Base-by-base conservation (phyloP, 208 protist species). In the Trypanosoma conorhini region DNA sequence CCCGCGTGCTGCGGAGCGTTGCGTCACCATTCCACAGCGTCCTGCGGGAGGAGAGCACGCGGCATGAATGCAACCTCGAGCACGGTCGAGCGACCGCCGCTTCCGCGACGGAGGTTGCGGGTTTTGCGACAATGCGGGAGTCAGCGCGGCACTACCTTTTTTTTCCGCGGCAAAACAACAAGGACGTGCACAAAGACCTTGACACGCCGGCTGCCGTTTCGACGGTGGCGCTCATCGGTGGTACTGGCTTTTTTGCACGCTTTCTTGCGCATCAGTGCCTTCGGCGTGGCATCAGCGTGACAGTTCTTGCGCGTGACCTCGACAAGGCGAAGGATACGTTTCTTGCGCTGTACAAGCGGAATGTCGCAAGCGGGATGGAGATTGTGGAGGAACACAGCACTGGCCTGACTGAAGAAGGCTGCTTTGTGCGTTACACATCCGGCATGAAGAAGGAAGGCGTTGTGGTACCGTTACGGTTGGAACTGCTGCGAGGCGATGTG, bases 31-130 rank as follows among this genome's bases (percentile, higher is more conserved):
- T 85, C 42, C 86, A 83, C 61, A 89, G 83, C 56, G 35, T 85
- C 33, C 87, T 91, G 59, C 85, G 85, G n/a, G 85, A 93, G 57
- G 88, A 93, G 64, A 75, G 68, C 50, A 93, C 88, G 15, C 80
- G 83, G 0, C 73, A 91, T 40, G 59, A 48, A 5, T 38, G 31
- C 15, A 44, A 62, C 42, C 9, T 70, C 35, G 55, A 63, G 28
- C 40, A 40, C 3, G 65, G 33, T 33, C 56, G 54, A 35, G n/a
- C 30, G 24, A 5, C 15, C 24, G 28, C 24, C 8, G 2, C 28
- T 38, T 4, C 30, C 10, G 12, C n/a, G 17, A 51, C 9, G 22
- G 19, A 33, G 46, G 42, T 26, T 26, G 48, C 42, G 44, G 22
- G 38, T n/a, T 9, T 13, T 42, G 5, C 22, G 19, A 62, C 65